Percentiles rank a stretch among this genome's conserved stretches.
Evolutionary conservation across 2,329 filamentous ascomycete genomes (phyloP).

Genomic region (Raffaelea deltoideospora): DNA sequence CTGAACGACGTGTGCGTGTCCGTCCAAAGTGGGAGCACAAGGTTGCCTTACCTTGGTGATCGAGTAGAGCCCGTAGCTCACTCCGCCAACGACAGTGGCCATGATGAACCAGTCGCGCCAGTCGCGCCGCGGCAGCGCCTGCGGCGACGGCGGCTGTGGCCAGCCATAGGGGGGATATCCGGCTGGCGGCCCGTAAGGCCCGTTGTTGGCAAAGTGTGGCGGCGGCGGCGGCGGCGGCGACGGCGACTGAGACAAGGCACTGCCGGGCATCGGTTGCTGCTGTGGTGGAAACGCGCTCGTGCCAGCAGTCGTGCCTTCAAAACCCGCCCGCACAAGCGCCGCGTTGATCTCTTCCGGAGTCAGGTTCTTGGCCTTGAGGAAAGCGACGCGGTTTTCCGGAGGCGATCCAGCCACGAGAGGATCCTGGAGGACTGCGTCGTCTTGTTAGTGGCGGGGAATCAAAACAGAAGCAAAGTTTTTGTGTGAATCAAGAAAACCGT

Average conservation of each 20-base stretch:
- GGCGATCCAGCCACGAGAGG: conserved; percentile 79
- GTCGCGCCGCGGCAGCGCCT: conserved; percentile 64
- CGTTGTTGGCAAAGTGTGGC: conserved; percentile 22
- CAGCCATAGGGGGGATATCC: conserved; percentile 35
- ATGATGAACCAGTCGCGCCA: conserved; percentile 99
- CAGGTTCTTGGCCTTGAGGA: conserved; percentile 90
- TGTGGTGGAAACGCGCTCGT: no score
- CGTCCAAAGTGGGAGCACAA: no score
- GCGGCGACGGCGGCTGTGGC: conserved; percentile 38
- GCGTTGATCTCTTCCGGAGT: conserved; percentile 89
- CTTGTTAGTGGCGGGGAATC: conserved; percentile 1
- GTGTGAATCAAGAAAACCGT: no score
- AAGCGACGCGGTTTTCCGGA: conserved; percentile 84
- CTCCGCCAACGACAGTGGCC: conserved; percentile 84
- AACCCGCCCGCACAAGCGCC: conserved; percentile 62
- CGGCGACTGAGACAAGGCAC: conserved; percentile 13
- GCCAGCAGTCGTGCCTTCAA: conserved; percentile 26
- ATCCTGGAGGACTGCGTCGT: conserved; percentile 72
- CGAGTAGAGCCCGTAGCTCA: conserved; percentile 77
- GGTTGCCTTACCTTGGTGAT: conserved; percentile 87
- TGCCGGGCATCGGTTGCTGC: conserved; percentile 20
- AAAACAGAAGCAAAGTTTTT: conserved; percentile 13
- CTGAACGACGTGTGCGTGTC: no score
- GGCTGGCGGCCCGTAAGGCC: conserved; percentile 23
- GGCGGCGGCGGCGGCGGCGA: conserved; percentile 12